Evolutionary conservation across 1,284 basidiomycete species (phyloP), one percentile per base, ranked within the genome.

Genomic region (Fereydounia khargensis): DNA sequence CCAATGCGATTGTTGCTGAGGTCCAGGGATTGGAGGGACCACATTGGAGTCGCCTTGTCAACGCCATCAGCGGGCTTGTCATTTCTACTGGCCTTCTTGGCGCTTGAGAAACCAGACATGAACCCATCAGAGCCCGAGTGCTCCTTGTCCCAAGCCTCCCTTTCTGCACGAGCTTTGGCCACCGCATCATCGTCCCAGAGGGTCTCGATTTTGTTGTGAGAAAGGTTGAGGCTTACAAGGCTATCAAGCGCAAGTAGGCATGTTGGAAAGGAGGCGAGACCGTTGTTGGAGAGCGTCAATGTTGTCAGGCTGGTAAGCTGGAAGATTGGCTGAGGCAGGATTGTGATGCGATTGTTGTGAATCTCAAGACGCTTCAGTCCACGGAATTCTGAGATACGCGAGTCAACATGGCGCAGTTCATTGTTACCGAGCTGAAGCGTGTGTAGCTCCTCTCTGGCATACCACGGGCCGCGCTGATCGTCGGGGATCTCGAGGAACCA

Each of bases 221-320:
- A 68, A 11, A 73, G 55, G 42, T 71, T 54, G 34, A 73, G 61
- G n/a, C 41, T 52, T 13, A 64, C 42, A 11, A 73, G 64, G 18
- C 50, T 48, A 35, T 61, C 59, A 27, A 68, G 62, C 3, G 58
- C 56, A 11, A 65, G 52, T 19, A 73, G 39, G 13, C 43, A 61
- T 9, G 36, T 13, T 5, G 70, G 70, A 14, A 71, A 43, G 8
- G 46, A 23, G 1, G 54, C 47, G 33, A 73, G 53, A 19, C 39
- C 47, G 41, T 73, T 73, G 22, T 45, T 56, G 32, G 67, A 47
- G 23, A 73, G 60, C 8, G 42, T 64, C 17, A 73, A 46, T 19
- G 41, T 54, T 18, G 67, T 71, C 28, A 73, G 51, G 22, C 54
- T 42, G 11, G 42, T 28, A 17, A 73, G 56, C 33, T 57, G 55